Conservation (phyloP, 2,329 filamentous ascomycete genomes). For the Cephalotrichum gorgonifer region DNA sequence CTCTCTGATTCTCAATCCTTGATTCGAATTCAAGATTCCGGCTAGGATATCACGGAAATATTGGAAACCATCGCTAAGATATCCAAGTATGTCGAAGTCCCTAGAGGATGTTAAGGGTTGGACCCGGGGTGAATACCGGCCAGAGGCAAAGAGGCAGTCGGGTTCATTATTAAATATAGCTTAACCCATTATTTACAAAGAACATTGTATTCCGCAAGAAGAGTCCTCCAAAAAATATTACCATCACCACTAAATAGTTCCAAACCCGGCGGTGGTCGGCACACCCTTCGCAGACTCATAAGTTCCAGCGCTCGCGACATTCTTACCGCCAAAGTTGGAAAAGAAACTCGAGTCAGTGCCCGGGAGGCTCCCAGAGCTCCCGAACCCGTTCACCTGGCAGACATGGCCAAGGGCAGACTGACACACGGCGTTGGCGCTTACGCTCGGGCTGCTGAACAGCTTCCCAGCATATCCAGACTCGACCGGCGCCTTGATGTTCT, state of each 20-base stretch:
- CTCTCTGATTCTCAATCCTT: too few species aligned
- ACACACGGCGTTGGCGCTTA: constrained; percentile 29
- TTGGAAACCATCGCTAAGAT: too few species aligned
- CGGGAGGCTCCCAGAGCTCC: constrained; percentile 25
- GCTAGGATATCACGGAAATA: too few species aligned
- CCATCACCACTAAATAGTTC: constrained; percentile 21
- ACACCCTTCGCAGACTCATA: constrained; percentile 24
- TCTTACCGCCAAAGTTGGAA: constrained; percentile 39
- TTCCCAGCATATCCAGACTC: constrained; percentile 21
- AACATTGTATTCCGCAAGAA: too few species aligned
- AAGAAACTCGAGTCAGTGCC: constrained; percentile 37
- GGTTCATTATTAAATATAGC: too few species aligned
- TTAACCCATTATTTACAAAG: too few species aligned
- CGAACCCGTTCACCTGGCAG: constrained; percentile 40
- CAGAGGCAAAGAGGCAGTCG: too few species aligned
- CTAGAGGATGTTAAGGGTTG: too few species aligned
- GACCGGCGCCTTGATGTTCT: constrained; percentile 35
- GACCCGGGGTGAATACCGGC: too few species aligned
- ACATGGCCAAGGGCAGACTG: constrained; percentile 31
- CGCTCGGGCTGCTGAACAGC: constrained; percentile 20
- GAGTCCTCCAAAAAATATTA: background rate
- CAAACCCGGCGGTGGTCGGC: constrained; percentile 32
- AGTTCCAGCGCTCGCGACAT: constrained; percentile 30
- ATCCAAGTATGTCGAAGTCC: too few species aligned
- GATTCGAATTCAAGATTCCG: too few species aligned